Conservation (phyloP, 2,329 filamentous ascomycete species). For the Epichloe sp. region DNA sequence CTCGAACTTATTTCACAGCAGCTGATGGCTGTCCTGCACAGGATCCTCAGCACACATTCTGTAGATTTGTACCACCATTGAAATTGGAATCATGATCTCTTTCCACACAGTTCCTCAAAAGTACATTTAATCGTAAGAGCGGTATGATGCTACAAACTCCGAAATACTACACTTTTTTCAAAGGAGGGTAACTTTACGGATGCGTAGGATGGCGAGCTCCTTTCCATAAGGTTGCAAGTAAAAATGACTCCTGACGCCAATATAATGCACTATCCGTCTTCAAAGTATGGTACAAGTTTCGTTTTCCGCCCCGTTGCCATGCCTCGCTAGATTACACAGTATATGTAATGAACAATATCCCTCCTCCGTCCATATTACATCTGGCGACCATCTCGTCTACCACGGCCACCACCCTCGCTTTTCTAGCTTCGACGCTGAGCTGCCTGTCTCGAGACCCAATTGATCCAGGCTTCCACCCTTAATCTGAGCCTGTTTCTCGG, state of each 20-base stretch:
- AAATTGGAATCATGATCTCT: not conserved
- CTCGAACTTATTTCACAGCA: not conserved
- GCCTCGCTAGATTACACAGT: constrained; percentile 5
- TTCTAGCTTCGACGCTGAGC: constrained; percentile 12
- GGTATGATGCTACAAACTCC: no score
- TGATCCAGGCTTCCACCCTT: constrained; percentile 38
- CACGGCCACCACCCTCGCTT: constrained; percentile 39
- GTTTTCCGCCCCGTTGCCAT: constrained; percentile 4
- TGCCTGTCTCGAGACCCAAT: constrained; percentile 26
- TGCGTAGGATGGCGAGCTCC: not conserved
- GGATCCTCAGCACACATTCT: not conserved
- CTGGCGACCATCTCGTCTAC: constrained; percentile 12
- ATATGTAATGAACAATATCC: not conserved
- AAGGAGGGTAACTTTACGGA: no score
- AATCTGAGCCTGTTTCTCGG: constrained; percentile 37
- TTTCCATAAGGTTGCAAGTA: constrained; percentile 19
- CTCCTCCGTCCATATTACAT: not conserved
- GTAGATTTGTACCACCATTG: not conserved
- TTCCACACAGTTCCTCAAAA: not conserved
- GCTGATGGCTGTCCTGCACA: not conserved
- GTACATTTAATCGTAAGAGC: not conserved
- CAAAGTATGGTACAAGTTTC: constrained; percentile 28
- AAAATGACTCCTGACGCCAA: constrained; percentile 26
- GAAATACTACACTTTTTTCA: no score
- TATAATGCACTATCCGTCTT: constrained; percentile 32